Percentiles rank a stretch among this genome's conserved stretches.
Evolutionary conservation across 768 basidiomycete genomes (phyloP).

Genomic region (Panaeolus papilionaceus): DNA sequence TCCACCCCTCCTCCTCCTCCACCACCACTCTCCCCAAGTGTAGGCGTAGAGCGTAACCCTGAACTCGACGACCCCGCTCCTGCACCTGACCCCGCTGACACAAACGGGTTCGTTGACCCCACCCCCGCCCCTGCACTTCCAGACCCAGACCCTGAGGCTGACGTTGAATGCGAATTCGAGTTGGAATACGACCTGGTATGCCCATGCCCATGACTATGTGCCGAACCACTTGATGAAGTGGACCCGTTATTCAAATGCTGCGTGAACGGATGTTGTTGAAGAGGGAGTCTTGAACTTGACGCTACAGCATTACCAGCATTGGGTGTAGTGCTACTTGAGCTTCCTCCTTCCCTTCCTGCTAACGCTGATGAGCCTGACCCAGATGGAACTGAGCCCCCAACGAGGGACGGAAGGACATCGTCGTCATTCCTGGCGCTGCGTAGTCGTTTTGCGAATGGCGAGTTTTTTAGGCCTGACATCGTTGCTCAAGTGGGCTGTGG

Average conservation of each 20-base stretch:
- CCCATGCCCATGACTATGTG: neutral
- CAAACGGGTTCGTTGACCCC: no score
- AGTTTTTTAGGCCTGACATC: slow-evolving; percentile 82
- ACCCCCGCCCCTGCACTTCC: no score
- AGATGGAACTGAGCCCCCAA: no score
- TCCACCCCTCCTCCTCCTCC: neutral
- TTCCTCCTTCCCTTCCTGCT: no score
- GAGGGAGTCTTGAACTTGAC: neutral
- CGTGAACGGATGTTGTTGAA: no score
- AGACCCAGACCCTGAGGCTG: neutral
- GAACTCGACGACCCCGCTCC: neutral
- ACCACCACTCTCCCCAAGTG: neutral
- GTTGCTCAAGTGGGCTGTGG: no score
- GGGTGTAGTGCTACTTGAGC: neutral
- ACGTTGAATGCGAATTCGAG: neutral
- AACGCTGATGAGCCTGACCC: no score
- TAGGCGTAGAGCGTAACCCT: neutral
- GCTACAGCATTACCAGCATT: neutral
- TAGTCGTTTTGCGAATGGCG: slow-evolving; percentile 84
- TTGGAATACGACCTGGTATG: slow-evolving; percentile 1
- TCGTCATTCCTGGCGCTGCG: slow-evolving; percentile 70
- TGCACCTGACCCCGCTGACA: no score
- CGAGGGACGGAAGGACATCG: slow-evolving; percentile 38
- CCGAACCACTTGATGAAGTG: neutral
- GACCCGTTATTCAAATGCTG: neutral